These are phyloP conservation scores for Neurospora tetrasperma DNA, from an alignment of 495 filamentous ascomycete genomes.

Conservation along the genomic window DNA sequence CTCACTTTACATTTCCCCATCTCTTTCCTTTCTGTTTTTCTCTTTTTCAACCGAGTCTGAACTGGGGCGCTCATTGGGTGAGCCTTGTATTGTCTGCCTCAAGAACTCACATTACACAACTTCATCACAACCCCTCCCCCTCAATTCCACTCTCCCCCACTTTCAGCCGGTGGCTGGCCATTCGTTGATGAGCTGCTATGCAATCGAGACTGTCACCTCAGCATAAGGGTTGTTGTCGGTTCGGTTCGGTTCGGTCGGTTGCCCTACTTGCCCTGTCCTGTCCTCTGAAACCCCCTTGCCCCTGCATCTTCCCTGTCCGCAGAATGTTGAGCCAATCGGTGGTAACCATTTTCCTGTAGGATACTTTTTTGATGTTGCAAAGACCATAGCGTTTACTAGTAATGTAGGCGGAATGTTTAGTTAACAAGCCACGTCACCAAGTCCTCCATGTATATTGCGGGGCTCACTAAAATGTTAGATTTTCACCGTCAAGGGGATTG, in stretches of 20 bases:
- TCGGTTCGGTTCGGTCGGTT: background rate
- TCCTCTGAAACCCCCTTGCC: background rate
- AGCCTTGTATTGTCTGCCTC: background rate
- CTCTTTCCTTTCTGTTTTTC: background rate
- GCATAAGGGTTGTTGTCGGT: background rate
- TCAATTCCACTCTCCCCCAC: background rate
- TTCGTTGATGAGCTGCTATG: background rate
- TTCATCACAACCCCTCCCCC: background rate
- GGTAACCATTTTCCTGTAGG: too few species aligned
- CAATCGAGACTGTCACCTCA: background rate
- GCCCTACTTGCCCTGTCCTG: background rate
- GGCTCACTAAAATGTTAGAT: too few species aligned
- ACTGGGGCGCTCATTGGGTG: background rate
- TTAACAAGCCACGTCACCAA: too few species aligned
- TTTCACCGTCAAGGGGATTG: background rate
- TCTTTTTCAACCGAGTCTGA: background rate
- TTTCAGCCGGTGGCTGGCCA: background rate
- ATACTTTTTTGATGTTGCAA: too few species aligned
- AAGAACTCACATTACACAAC: background rate
- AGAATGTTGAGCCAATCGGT: background rate
- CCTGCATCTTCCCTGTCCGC: background rate
- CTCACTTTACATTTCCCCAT: background rate
- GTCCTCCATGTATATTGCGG: too few species aligned
- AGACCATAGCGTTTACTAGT: too few species aligned
- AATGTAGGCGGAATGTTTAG: too few species aligned